Conservation (phyloP, 495 filamentous ascomycete genomes). For the Podospora tetraspora region DNA sequence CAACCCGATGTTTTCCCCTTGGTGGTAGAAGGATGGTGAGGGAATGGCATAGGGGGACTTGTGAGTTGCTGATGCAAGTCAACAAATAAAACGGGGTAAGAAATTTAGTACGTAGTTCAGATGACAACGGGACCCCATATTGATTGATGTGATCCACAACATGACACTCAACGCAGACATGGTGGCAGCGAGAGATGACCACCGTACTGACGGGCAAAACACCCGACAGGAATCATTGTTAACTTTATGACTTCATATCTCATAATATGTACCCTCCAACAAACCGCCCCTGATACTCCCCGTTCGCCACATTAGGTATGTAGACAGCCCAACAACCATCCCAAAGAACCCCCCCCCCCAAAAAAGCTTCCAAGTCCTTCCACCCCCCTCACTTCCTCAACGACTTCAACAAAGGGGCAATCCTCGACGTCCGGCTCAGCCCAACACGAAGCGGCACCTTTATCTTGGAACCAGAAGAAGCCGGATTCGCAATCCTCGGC, state of each 20-base stretch:
- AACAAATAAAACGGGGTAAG: too few relatives aligned
- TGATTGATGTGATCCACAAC: too few relatives aligned
- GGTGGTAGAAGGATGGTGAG: too few relatives aligned
- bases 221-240: not conserved
- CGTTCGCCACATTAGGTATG: not conserved
- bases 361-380: not conserved
- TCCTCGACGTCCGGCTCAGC: slow-evolving; percentile 25
- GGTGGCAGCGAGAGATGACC: too few relatives aligned
- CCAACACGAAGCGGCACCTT: slow-evolving; percentile 26
- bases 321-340: not conserved
- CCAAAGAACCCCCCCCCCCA: not conserved
- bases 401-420: slow-evolving; percentile 27
- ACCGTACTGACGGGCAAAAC: not conserved
- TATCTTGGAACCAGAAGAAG: not conserved
- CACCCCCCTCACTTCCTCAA: slow-evolving; percentile 16
- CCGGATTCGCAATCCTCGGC: not conserved
- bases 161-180: too few relatives aligned
- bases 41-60: too few relatives aligned
- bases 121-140: too few relatives aligned
- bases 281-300: not conserved
- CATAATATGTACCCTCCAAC: not conserved
- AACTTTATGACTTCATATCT: not conserved
- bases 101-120: too few relatives aligned
- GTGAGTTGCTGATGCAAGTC: too few relatives aligned
- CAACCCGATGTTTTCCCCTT: too few relatives aligned